A percentile compares a stretch with the other conserved stretches of the same genome.
Evolutionary conservation across 2,329 filamentous ascomycete species (phyloP).

Genomic region (Pestalotiopsis sp.): DNA sequence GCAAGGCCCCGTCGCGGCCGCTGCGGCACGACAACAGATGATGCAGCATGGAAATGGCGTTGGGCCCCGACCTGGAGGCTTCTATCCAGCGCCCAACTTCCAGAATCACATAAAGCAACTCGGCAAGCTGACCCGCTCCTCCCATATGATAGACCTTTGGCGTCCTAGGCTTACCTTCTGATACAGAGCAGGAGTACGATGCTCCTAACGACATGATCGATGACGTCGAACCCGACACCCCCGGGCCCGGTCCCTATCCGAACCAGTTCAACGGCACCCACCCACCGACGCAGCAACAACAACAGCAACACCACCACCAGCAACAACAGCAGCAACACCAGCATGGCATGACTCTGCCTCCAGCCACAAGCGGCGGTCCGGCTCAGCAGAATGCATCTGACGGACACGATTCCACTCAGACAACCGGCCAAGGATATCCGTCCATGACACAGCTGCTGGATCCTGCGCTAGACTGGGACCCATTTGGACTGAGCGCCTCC

Average conservation of each 20-base stretch:
- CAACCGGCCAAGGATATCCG: conserved; percentile 51
- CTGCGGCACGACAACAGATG: conserved; percentile 34
- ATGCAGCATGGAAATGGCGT: conserved; percentile 36
- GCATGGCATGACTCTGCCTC: conserved; percentile 35
- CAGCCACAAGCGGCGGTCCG: conserved; percentile 37
- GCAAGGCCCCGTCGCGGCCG: conserved; percentile 33
- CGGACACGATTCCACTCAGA: conserved; percentile 29
- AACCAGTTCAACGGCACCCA: conserved; percentile 47
- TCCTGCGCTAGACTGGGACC: conserved; percentile 87
- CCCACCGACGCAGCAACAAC: conserved; percentile 19
- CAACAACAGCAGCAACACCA: conserved; percentile 13
- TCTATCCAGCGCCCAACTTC: conserved; percentile 80
- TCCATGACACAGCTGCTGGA: conserved; percentile 67
- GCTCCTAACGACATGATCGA: conserved; percentile 87
- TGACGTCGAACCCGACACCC: conserved; percentile 71
- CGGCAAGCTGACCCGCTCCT: conserved; percentile 71
- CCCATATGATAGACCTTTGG: conserved; percentile 57
- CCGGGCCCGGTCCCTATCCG: conserved; percentile 67
- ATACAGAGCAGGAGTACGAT: conserved; percentile 95
- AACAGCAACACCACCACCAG: conserved; percentile 8
- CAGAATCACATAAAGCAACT: conserved; percentile 95
- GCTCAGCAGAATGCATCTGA: conserved; percentile 36
- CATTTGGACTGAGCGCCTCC: conserved; percentile 88
- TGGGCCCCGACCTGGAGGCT: conserved; percentile 44
- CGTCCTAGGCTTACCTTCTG: conserved; percentile 68